Conservation (phyloP, 108 stramenopile species). For the Cylindrotheca fusiformis region DNA sequence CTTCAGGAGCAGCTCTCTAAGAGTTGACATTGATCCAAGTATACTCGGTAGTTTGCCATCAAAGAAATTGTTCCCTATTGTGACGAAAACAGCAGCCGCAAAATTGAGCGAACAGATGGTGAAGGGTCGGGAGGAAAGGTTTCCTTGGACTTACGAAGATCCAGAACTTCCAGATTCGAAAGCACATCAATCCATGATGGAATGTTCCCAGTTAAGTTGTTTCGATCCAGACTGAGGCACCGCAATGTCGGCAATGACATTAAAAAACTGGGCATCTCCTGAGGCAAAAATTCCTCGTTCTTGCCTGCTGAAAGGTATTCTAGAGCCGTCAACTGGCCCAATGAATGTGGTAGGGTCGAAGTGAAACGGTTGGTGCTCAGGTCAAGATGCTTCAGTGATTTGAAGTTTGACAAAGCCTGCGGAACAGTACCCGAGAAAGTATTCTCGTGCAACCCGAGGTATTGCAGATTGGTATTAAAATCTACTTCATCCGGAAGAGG, state of each 20-base stretch:
- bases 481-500: not conserved
- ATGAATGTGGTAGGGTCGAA: slow-evolving; percentile 4
- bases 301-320: slow-evolving; percentile 19
- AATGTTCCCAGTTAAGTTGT: slow-evolving; percentile 13
- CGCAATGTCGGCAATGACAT: slow-evolving; percentile 17
- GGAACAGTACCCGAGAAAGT: slow-evolving; percentile 29
- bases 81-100: too few species aligned
- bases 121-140: too few species aligned
- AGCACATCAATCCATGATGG: slow-evolving; percentile 22
- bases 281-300: slow-evolving; percentile 15
- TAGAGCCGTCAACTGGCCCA: slow-evolving; percentile 10
- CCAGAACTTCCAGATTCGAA: slow-evolving; percentile 19
- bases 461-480: slow-evolving; percentile 5
- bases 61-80: slow-evolving; percentile 35
- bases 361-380: slow-evolving; percentile 13
- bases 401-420: not conserved
- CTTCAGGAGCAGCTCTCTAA: slow-evolving; percentile 23
- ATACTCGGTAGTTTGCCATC: slow-evolving; percentile 20
- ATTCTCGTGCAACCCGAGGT: slow-evolving; percentile 27
- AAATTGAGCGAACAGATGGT: too few species aligned
- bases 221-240: slow-evolving; percentile 19
- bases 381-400: slow-evolving; percentile 13
- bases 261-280: slow-evolving; percentile 11
- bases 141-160: slow-evolving; percentile 21
- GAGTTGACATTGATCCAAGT: slow-evolving; percentile 6